Evolutionary conservation across 768 basidiomycete genomes (phyloP).

Genomic region (Phlegmacium glaucopus): DNA sequence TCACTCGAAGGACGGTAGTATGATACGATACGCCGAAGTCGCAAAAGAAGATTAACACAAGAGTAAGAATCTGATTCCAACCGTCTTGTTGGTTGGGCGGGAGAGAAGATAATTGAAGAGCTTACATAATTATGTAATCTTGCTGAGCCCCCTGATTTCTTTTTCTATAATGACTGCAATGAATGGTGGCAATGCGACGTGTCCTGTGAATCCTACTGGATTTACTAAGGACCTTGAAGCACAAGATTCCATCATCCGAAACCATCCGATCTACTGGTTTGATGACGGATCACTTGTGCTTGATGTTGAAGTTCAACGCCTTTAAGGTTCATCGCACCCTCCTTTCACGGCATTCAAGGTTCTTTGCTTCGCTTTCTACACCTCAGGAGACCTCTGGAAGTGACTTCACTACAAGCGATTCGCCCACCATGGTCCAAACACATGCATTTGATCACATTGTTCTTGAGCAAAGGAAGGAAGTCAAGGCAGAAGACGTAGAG

Average conservation of each 20-base stretch:
- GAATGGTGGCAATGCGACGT: too few relatives aligned
- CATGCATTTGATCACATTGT: not conserved
- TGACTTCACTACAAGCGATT: not conserved
- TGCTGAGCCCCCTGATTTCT: too few relatives aligned
- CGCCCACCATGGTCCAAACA: not conserved
- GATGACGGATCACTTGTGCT: constrained; percentile 61
- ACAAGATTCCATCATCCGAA: constrained; percentile 2
- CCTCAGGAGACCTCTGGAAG: not conserved
- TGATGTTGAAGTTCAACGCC: constrained; percentile 34
- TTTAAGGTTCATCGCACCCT: constrained; percentile 60
- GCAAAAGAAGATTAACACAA: too few relatives aligned
- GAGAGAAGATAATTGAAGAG: too few relatives aligned
- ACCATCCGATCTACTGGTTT: constrained; percentile 60
- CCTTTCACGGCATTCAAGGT: constrained; percentile 48
- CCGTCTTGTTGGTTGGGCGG: too few relatives aligned
- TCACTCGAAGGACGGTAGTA: too few relatives aligned
- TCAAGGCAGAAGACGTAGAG: constrained; percentile 47
- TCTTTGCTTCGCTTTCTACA: constrained; percentile 18
- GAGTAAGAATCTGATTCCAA: too few relatives aligned
- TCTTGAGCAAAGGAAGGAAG: constrained; percentile 32
- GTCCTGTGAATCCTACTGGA: too few relatives aligned
- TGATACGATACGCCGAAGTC: too few relatives aligned
- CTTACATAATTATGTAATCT: too few relatives aligned
- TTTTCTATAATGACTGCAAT: too few relatives aligned
- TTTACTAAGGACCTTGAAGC: too few relatives aligned